Percentiles rank a stretch among this genome's conserved stretches.
Conservation (phyloP, 495 filamentous ascomycete species). For the Aspergillus diversus region DNA sequence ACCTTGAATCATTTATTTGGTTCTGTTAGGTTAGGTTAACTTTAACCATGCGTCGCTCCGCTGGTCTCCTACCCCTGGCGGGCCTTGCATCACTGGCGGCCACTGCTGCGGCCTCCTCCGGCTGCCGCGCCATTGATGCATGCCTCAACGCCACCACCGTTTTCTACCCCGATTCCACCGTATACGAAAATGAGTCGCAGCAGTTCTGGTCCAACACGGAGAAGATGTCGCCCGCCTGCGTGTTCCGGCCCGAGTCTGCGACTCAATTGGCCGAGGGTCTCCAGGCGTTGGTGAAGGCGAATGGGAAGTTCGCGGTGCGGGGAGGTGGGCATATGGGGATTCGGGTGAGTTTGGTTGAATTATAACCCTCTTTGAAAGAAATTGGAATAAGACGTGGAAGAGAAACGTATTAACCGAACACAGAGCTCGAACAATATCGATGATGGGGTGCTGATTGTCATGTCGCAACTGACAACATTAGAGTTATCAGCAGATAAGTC, state of each 20-base stretch:
- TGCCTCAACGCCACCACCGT: slow-evolving; percentile 25
- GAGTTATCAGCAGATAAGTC: slow-evolving; percentile 33
- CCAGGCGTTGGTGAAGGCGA: slow-evolving; percentile 29
- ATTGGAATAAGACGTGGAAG: not conserved
- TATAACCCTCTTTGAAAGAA: not conserved
- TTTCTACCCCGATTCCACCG: slow-evolving; percentile 26
- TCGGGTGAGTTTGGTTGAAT: slow-evolving; percentile 22
- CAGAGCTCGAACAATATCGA: slow-evolving; percentile 46
- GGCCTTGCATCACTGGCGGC: slow-evolving; percentile 17
- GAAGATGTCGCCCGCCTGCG: slow-evolving; percentile 37
- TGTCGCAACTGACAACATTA: slow-evolving; percentile 50
- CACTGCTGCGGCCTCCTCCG: slow-evolving; percentile 4
- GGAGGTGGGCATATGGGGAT: slow-evolving; percentile 47
- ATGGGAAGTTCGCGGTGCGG: slow-evolving; percentile 44
- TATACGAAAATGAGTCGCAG: slow-evolving; percentile 38
- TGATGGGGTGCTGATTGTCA: slow-evolving; percentile 60
- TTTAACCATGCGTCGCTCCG: slow-evolving; percentile 27
- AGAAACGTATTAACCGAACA: not conserved
- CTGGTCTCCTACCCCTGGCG: slow-evolving; percentile 28
- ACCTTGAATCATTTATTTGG: too few species aligned
- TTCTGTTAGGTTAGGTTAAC: not conserved
- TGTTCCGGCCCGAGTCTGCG: slow-evolving; percentile 38
- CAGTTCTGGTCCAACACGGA: slow-evolving; percentile 46
- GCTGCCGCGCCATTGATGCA: slow-evolving; percentile 28
- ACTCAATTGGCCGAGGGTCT: slow-evolving; percentile 31